A percentile compares a stretch with the other conserved stretches of the same genome.
These are phyloP conservation scores for Phlyctochytrium planicorne DNA, from an alignment of 192 early-diverging fungal genomes.

Conservation along the genomic window DNA sequence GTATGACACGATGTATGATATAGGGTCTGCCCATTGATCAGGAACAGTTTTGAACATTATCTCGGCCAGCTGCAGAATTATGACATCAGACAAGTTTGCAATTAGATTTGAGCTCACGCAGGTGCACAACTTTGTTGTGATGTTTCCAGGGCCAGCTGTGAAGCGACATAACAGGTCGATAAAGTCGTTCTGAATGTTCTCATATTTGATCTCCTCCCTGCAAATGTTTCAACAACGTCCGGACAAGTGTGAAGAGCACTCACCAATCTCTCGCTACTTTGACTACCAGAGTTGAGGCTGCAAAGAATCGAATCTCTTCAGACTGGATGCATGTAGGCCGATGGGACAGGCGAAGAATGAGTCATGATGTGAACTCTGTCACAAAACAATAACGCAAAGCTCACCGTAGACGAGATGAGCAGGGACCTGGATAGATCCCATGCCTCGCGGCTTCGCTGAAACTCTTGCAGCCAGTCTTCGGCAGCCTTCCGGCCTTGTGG, in stretches of 20 bases:
- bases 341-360: background rate
- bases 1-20: conserved; percentile 10
- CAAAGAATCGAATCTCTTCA: conserved; percentile 27
- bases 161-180: conserved; percentile 1
- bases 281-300: conserved; percentile 31
- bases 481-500: conserved; percentile 13
- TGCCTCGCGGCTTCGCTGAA: conserved; percentile 22
- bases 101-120: conserved; percentile 16
- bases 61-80: conserved; percentile 17
- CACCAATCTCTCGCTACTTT: conserved; percentile 38
- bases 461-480: conserved; percentile 29
- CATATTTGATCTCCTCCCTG: no score
- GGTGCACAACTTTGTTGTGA: conserved; percentile 35
- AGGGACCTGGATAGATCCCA: conserved; percentile 28
- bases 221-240: no score
- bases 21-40: conserved; percentile 26
- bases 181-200: conserved; percentile 22
- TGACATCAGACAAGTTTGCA: background rate
- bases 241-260: background rate
- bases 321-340: conserved; percentile 3
- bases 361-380: background rate
- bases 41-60: conserved; percentile 25
- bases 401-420: conserved; percentile 9
- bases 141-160: no score
- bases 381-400: background rate